Evolutionary conservation across 805 yeast species (phyloP), one percentile per base, ranked within the genome.

Genomic region (Candida lessepsii): DNA sequence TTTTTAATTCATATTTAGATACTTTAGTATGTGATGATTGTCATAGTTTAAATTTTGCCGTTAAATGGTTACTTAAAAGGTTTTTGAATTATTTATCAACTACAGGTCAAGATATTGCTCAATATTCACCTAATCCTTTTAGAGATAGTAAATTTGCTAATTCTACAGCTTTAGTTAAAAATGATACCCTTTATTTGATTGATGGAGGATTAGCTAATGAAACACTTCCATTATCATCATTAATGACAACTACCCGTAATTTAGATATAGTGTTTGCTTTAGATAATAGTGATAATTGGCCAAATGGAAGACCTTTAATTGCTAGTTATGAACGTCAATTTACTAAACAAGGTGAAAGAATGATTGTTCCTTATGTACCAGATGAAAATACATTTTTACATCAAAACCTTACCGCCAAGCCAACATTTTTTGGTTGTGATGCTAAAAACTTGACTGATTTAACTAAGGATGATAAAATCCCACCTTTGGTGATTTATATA

Each of bases 171-270:
- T 33, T 47, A 25, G 39, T 18, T 17, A 17, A 37, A 3, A 54
- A 54, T 30, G 61, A 61, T 28, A 61, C 68, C 2, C 57, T 67
- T 35, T 60, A 54, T 44, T 54, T 67, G 39, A 56, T 65, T 34
- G 73, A 67, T 41, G 73, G 73, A 4, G 73, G 73, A 3, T 46
- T 65, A 21, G 70, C 60, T 0, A 67, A 67, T 7, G 70, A 67
- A 43, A 45, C 55, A 2, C 48, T 67, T 9, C 70, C 71, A 2
- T 52, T 66, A 39, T 54, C 66, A 5, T 53, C 65, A 1, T 37
- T 67, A 17, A 51, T 59, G 42, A 60, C 60, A 4, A 62, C 54
- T n/a, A 60, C 62, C 30, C 52, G 73, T 41, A 52, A 51, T 16
- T 45, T 67, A 41, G 73, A 67, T 41, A 54, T 59, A 4, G 63